Base-by-base conservation (phyloP, 2,329 filamentous ascomycete species). In the Monilinia vaccinii-corymbosi region DNA sequence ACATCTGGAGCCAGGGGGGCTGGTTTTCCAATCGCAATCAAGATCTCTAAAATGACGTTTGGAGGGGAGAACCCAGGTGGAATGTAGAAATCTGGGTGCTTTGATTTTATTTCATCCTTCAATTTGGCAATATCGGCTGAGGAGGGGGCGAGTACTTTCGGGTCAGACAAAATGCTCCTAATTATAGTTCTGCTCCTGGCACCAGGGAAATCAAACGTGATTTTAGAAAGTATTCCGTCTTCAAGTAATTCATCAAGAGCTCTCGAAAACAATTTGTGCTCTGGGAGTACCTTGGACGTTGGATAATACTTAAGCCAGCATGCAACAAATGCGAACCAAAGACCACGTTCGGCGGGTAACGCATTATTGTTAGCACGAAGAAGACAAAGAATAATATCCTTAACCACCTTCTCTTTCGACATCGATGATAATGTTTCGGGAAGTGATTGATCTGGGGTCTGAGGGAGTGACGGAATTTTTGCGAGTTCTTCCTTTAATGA, bases 291-390 rank as follows among this genome's bases (percentile, higher is more conserved):
- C 5, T 49, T 44, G 10, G 63, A 62, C 9, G 53, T 50, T 6
- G 61, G 56, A 55, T 64, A 62, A 48, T 63, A 61, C 51, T 68
- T 67, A 14, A 70, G 50, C 68, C 68, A 72, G 11, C 62, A 56
- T 42, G 55, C 62, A 23, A 69, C 62, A 60, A 67, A 66, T 40
- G 64, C 65, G 55, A 69, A 65, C 71, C 71, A 72, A 3, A 72
- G 47, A 44, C 65, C 62, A 57, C 64, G 65, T 18, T 68, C 65
- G 9, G 65, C 69, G 5, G 71, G 68, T 46, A 72, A 70, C 7
- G 69, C 51, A 7, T 67, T 65, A 1, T 62, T 60, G 40, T 71
- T 70, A 6, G 48, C 61, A 16, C 56, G 46, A 11, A 70, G 56
- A 13, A 70, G 44, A 21, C 63, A 34, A 13, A 67, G 46, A 10